phyloP scores from a whole-genome alignment of 2,329 filamentous ascomycete species.

The Ophidiomyces ophidiicola region DNA sequence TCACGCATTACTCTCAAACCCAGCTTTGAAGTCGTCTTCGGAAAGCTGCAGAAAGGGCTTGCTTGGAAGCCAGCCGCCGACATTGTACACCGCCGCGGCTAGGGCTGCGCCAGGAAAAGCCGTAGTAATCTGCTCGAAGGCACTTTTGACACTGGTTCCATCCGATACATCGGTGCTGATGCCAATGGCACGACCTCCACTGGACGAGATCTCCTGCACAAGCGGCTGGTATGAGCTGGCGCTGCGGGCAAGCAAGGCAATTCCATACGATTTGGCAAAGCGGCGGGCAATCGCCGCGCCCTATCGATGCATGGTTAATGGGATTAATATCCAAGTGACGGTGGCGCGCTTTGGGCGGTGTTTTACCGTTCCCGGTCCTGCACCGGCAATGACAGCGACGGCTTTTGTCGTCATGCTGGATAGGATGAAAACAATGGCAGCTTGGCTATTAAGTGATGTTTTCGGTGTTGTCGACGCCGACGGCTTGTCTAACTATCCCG shows the following conservation, averaged over 20 bases:
- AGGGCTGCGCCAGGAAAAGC: slow-evolving; percentile 38
- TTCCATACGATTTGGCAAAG: slow-evolving; percentile 47
- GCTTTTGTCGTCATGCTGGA: slow-evolving; percentile 29
- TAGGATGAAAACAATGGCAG: too few species aligned
- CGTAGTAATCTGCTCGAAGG: slow-evolving; percentile 43
- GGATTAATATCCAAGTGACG: too few species aligned
- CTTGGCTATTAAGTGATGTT: too few species aligned
- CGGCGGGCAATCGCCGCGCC: slow-evolving; percentile 49
- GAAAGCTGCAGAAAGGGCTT: slow-evolving; percentile 52
- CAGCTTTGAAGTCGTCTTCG: slow-evolving; percentile 44
- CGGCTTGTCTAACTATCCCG: too few species aligned
- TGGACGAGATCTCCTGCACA: slow-evolving; percentile 47
- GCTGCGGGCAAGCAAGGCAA: slow-evolving; percentile 48
- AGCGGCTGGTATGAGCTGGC: slow-evolving; percentile 44
- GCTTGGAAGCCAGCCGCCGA: slow-evolving; percentile 44
- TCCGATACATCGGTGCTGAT: slow-evolving; percentile 49
- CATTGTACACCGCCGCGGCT: slow-evolving; percentile 50
- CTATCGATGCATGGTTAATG: slow-evolving; percentile 26
- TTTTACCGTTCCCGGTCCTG: slow-evolving; percentile 35
- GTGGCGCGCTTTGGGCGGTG: background rate
- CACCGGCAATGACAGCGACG: slow-evolving; percentile 37
- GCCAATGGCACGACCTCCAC: slow-evolving; percentile 48
- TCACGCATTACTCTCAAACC: slow-evolving; percentile 41
- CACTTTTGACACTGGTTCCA: slow-evolving; percentile 40
- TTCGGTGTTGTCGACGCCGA: too few species aligned